Percentiles rank a stretch among this genome's conserved stretches.
phyloP scores from a whole-genome alignment of 2,329 filamentous ascomycete genomes.

The Paecilomyces niveus region DNA sequence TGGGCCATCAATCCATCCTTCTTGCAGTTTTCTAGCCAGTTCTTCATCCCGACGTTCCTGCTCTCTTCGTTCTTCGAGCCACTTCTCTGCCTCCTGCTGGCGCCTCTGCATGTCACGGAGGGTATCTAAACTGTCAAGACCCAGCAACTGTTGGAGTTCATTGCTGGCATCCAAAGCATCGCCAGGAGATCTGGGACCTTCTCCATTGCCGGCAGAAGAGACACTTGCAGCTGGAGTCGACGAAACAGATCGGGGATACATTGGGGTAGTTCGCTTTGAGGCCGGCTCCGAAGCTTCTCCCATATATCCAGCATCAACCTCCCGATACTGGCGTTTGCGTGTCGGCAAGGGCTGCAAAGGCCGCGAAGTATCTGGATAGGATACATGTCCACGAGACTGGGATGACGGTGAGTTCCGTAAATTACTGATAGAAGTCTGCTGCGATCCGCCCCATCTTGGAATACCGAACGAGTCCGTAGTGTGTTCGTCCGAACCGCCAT shows the following conservation, averaged over 20 bases:
- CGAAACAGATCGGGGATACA: neutral
- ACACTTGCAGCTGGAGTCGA: neutral
- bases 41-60: conserved; percentile 32
- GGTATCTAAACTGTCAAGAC: conserved; percentile 16
- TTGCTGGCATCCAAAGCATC: conserved; percentile 4
- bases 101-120: conserved; percentile 21
- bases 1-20: conserved; percentile 15
- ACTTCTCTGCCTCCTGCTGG: conserved; percentile 23
- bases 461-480: neutral
- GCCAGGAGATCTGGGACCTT: neutral
- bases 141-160: conserved; percentile 17
- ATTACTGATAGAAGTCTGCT: conserved; percentile 1
- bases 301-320: conserved; percentile 2
- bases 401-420: conserved; percentile 1
- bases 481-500: conserved; percentile 6
- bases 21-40: conserved; percentile 30
- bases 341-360: conserved; percentile 1
- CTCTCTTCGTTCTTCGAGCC: conserved; percentile 20
- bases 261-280: conserved; percentile 5
- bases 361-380: neutral
- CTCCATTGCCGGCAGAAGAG: neutral
- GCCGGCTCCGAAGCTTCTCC: conserved; percentile 6
- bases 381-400: neutral
- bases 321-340: conserved; percentile 10
- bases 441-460: neutral